These are phyloP conservation scores for Oidiodendron maius DNA, from an alignment of 495 filamentous ascomycete species.

Conservation along the genomic window DNA sequence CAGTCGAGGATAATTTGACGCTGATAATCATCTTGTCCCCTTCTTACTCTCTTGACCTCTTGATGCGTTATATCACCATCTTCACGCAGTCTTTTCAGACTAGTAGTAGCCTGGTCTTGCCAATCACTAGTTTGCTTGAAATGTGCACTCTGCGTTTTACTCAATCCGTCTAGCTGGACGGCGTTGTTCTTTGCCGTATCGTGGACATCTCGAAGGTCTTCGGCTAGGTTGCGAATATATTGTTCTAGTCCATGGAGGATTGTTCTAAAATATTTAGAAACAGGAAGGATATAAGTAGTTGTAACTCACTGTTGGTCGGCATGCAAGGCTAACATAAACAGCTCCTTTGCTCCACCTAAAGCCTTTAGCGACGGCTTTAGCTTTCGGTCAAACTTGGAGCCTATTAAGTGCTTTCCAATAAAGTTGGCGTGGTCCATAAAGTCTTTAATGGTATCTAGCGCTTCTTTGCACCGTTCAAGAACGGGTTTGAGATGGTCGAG, in stretches of 20 bases:
- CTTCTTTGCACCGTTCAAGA: slow-evolving; percentile 6
- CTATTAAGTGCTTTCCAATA: slow-evolving; percentile 9
- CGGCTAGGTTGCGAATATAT: slow-evolving; percentile 9
- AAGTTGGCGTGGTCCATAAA: slow-evolving; percentile 2
- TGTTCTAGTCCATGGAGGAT: slow-evolving; percentile 8
- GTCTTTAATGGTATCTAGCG: slow-evolving; percentile 5
- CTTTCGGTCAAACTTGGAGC: slow-evolving; percentile 7
- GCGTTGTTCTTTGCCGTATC: slow-evolving; percentile 5
- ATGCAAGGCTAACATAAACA: slow-evolving; percentile 9
- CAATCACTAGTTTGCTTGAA: slow-evolving; percentile 3
- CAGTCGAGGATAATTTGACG: slow-evolving; percentile 20
- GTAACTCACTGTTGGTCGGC: slow-evolving; percentile 5
- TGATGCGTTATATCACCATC: slow-evolving; percentile 9
- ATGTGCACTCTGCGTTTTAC: slow-evolving; percentile 1
- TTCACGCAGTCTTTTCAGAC: slow-evolving; percentile 6
- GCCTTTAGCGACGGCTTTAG: slow-evolving; percentile 8
- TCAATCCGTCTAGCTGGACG: slow-evolving; percentile 5
- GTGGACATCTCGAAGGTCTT: slow-evolving; percentile 12
- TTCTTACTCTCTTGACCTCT: slow-evolving; percentile 14
- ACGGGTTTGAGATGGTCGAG: slow-evolving; percentile 6
- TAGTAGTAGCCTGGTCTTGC: background rate
- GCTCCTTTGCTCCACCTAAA: slow-evolving; percentile 11
- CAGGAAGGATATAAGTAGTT: background rate
- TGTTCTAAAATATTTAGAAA: slow-evolving; percentile 8
- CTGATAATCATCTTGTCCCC: slow-evolving; percentile 4